These are phyloP conservation scores for Diplodia intermedia DNA, from an alignment of 2,329 filamentous ascomycete species.

Conservation along the genomic window DNA sequence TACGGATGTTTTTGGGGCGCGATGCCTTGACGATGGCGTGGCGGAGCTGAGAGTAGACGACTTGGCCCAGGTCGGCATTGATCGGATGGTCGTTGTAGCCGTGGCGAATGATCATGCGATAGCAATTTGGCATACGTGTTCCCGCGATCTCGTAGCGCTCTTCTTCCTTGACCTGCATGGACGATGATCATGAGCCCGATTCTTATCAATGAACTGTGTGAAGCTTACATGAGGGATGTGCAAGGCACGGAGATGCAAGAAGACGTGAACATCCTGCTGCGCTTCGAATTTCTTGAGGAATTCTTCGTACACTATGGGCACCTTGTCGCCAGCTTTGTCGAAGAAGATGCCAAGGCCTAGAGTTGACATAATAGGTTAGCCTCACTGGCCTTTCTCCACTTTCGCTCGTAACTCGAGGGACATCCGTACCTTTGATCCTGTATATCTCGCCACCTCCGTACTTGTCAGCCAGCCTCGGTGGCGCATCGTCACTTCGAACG, in stretches of 20 bases:
- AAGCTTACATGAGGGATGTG: slow-evolving; percentile 58
- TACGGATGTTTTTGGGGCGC: background rate
- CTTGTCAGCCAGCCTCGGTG: slow-evolving; percentile 47
- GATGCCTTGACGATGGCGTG: slow-evolving; percentile 42
- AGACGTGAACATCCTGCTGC: slow-evolving; percentile 71
- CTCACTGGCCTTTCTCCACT: background rate
- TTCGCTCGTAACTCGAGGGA: background rate
- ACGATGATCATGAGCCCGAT: background rate
- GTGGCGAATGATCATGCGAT: slow-evolving; percentile 72
- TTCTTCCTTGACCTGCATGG: slow-evolving; percentile 41
- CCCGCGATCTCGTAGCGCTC: slow-evolving; percentile 58
- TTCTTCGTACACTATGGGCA: slow-evolving; percentile 72
- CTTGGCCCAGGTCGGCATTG: slow-evolving; percentile 65
- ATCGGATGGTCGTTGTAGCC: slow-evolving; percentile 77
- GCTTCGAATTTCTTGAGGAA: slow-evolving; percentile 75
- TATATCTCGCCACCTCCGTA: slow-evolving; percentile 52
- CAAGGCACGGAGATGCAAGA: slow-evolving; percentile 74
- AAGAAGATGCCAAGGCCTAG: slow-evolving; percentile 75
- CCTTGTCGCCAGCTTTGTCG: slow-evolving; percentile 73
- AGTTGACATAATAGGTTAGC: slow-evolving; percentile 45
- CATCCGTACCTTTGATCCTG: slow-evolving; percentile 40
- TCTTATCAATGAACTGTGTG: background rate
- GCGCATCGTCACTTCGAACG: slow-evolving; percentile 48
- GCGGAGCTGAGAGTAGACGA: slow-evolving; percentile 67
- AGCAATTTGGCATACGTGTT: slow-evolving; percentile 65